Evolutionary conservation across 192 early-diverging fungal species (phyloP).

Genomic region (Chytriomyces sp.): DNA sequence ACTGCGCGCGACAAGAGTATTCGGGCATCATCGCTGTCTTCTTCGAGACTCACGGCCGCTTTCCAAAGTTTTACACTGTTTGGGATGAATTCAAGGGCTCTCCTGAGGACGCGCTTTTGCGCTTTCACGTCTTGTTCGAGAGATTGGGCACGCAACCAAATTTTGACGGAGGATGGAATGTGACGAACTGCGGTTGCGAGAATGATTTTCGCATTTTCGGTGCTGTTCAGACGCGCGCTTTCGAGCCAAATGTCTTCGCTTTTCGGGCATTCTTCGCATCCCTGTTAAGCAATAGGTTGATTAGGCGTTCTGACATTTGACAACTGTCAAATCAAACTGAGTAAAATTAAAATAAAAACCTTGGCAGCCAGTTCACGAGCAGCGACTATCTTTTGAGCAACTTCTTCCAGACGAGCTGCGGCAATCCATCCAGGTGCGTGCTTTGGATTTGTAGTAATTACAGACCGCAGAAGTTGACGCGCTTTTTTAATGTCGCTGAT

Average conservation of each 20-base stretch:
- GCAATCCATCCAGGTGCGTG: slow-evolving; percentile 99
- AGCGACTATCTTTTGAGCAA: slow-evolving; percentile 79
- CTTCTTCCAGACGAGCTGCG: slow-evolving; percentile 94
- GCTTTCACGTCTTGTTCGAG: slow-evolving; percentile 79
- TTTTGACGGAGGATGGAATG: slow-evolving; percentile 88
- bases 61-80: slow-evolving; percentile 93
- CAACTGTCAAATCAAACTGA: background rate
- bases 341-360: background rate
- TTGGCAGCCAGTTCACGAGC: slow-evolving; percentile 81
- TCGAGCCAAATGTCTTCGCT: slow-evolving; percentile 98
- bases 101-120: slow-evolving; percentile 82
- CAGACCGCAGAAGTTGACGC: slow-evolving; percentile 82
- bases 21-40: slow-evolving; percentile 88
- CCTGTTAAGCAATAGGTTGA: slow-evolving; percentile 55
- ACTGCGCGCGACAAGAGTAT: slow-evolving; percentile 91
- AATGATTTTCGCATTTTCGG: slow-evolving; percentile 85
- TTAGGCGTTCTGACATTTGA: background rate
- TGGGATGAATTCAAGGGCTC: slow-evolving; percentile 93
- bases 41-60: slow-evolving; percentile 87
- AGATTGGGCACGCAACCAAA: slow-evolving; percentile 89
- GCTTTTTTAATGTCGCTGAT: slow-evolving; percentile 90
- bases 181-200: slow-evolving; percentile 89
- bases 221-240: slow-evolving; percentile 84
- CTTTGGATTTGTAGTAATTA: slow-evolving; percentile 92
- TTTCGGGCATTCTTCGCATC: slow-evolving; percentile 92